Conservation (phyloP, 139 green algal genomes). For the Chlorella sp. region DNA sequence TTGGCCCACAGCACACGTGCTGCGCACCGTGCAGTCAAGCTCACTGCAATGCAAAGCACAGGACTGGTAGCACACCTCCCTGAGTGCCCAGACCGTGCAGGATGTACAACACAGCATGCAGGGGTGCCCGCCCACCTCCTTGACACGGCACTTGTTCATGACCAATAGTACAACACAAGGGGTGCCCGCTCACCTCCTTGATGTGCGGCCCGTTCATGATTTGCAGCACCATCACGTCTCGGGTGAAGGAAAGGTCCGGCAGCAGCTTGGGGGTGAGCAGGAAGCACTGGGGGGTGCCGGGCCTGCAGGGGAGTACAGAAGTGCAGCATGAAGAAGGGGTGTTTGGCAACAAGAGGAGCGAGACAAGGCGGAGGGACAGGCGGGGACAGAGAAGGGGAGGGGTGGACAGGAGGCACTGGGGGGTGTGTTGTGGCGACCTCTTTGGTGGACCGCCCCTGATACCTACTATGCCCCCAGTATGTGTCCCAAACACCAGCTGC, state of each 20-base stretch:
- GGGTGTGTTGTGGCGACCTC: no score
- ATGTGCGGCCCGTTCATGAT: conserved; percentile 85
- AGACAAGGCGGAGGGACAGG: no score
- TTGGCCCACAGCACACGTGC: background rate
- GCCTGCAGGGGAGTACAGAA: background rate
- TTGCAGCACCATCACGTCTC: conserved; percentile 75
- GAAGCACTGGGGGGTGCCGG: conserved; percentile 88
- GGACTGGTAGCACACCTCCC: background rate
- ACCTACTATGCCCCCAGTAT: no score
- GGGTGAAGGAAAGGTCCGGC: conserved; percentile 83
- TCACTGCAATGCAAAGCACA: background rate
- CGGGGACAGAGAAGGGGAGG: no score
- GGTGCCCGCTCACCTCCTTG: conserved; percentile 10
- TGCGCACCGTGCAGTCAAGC: background rate
- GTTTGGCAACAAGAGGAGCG: background rate
- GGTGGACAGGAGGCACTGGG: no score
- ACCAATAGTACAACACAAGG: conserved; percentile 44
- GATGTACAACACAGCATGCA: background rate
- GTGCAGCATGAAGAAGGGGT: background rate
- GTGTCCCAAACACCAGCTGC: no score
- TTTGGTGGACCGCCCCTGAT: no score
- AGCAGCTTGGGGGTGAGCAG: conserved; percentile 99
- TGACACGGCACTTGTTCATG: conserved; percentile 76
- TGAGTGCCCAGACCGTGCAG: background rate
- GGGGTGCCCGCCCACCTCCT: conserved; percentile 10